Base-by-base conservation (phyloP, 106 monocot species). In the Apostasia shenzhenica region DNA sequence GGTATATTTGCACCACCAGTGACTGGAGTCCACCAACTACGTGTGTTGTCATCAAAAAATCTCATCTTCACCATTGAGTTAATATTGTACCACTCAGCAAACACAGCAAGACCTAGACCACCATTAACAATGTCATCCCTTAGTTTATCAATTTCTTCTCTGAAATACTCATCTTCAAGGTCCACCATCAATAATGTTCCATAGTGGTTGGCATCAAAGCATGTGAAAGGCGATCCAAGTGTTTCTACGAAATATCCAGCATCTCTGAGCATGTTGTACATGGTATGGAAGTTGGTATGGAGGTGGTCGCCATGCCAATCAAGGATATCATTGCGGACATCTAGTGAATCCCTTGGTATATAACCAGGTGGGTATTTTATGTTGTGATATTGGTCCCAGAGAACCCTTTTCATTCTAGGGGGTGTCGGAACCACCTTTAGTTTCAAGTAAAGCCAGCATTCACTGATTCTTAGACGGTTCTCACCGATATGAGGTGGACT, bases 291-390 rank as follows among this genome's bases (percentile, higher is more conserved):
- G 60, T 99, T 99, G n/a, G 99, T 99, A 54, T 99, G 99, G 48
- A 99, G 76, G 52, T 99, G 99, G 40, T 99, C 99, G 46, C 99
- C 99, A 80, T 99, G 99, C 99, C 99, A 99, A 66, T 99, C 99
- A 60, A 99, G 87, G 61, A 99, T 90, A 65, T 99, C 99, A 78
- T 90, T 99, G 43, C 91, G 87, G 57, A 99, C 99, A 80, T 93
- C 93, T 14, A 99, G 66, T 2, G 99, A 99, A 87, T 99, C 99
- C 75, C 99, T 84, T 55, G 99, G 99, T 76, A 99, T 85, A 75
- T 93, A 99, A 3, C 99, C 99, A 64, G 99, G 93, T 45, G 99
- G 99, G 51, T 99, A 99, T 54, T 99, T 99, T 41, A 99, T 93
- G 43, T 89, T 99, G 78, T 99, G 99, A 73, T 76, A 99, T 56